Evolutionary conservation across 2,329 filamentous ascomycete genomes (phyloP).

Genomic region (Penicillium sp.): DNA sequence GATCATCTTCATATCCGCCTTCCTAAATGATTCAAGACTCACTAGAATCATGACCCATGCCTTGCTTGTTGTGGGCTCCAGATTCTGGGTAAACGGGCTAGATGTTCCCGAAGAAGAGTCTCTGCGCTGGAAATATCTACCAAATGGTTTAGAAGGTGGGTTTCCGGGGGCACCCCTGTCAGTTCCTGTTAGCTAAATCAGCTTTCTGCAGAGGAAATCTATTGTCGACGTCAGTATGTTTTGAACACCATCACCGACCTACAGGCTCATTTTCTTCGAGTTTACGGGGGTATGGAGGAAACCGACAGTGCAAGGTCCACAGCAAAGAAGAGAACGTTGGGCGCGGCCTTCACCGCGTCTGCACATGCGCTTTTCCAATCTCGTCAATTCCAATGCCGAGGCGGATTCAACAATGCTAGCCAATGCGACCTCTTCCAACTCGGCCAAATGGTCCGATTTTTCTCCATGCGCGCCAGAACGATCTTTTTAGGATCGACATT

Average conservation of each 20-base stretch:
- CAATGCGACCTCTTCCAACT: constrained; percentile 45
- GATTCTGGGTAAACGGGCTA: constrained; percentile 32
- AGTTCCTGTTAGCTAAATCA: constrained; percentile 1
- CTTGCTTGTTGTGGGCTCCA: constrained; percentile 37
- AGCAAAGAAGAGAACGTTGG: constrained; percentile 6
- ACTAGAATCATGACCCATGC: constrained; percentile 32
- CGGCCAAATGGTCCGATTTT: constrained; percentile 45
- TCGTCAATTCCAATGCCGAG: constrained; percentile 39
- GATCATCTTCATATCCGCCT: constrained; percentile 35
- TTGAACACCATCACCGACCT: constrained; percentile 43
- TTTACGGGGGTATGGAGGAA: constrained; percentile 39
- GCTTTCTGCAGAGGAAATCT: constrained; percentile 38
- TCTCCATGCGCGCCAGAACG: constrained; percentile 39
- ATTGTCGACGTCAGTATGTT: constrained; percentile 39
- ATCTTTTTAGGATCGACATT: constrained; percentile 41
- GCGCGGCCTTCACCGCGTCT: constrained; percentile 15
- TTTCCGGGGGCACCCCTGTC: neutral
- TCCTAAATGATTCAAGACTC: constrained; percentile 27
- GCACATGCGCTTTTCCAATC: constrained; percentile 10
- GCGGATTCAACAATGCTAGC: constrained; percentile 40
- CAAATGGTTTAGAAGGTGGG: constrained; percentile 41
- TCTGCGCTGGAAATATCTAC: constrained; percentile 37
- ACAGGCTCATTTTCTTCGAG: constrained; percentile 41
- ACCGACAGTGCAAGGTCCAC: constrained; percentile 15
- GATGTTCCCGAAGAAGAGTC: constrained; percentile 19